phyloP scores from a whole-genome alignment of 1,139 yeast genomes.

The Arxiozyma telluris region DNA sequence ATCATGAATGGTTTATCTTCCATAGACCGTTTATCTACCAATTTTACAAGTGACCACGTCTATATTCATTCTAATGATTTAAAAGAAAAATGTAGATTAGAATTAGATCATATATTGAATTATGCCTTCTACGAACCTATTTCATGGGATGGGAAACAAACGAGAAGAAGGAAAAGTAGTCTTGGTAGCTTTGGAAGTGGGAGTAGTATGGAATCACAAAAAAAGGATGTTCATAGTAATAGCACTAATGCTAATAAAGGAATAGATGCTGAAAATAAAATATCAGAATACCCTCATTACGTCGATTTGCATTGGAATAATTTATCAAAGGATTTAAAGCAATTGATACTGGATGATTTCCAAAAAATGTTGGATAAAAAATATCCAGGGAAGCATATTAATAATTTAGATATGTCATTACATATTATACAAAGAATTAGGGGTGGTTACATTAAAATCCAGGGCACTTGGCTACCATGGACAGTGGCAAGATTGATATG shows the following conservation, averaged over 20 bases:
- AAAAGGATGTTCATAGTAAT: neutral
- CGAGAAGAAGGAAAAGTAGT: conserved; percentile 8
- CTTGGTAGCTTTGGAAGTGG: neutral
- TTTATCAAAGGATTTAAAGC: conserved; percentile 25
- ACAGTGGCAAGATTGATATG: conserved; percentile 63
- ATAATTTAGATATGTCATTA: conserved; percentile 7
- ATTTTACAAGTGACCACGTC: neutral
- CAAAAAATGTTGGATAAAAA: conserved; percentile 34
- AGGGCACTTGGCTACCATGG: conserved; percentile 90
- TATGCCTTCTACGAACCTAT: conserved; percentile 12
- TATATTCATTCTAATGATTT: neutral
- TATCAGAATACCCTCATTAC: conserved; percentile 10
- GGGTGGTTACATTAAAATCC: conserved; percentile 88
- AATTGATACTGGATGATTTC: conserved; percentile 51
- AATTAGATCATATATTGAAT: conserved; percentile 13
- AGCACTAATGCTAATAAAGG: neutral
- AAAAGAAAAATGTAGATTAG: conserved; percentile 4
- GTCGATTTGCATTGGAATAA: conserved; percentile 29
- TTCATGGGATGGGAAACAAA: conserved; percentile 6
- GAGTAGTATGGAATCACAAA: neutral
- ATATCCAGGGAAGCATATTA: conserved; percentile 32
- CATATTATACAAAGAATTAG: conserved; percentile 63
- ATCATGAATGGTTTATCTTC: conserved; percentile 25
- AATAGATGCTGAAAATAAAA: neutral
- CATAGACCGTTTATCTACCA: neutral